phyloP scores from a whole-genome alignment of 306 rosid genomes.

The Neltuma alba region DNA sequence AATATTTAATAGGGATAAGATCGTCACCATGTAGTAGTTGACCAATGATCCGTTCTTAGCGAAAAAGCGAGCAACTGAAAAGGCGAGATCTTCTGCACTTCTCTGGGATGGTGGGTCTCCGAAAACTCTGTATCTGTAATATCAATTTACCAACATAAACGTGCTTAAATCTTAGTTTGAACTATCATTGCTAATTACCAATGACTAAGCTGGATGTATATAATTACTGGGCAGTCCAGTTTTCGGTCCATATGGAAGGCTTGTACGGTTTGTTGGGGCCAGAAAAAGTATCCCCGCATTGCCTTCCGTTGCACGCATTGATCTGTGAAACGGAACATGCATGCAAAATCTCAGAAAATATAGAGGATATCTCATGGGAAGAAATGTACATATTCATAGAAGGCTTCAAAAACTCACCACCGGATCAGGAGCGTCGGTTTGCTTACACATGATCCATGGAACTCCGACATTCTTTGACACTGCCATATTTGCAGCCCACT shows the following conservation, averaged over 20 bases:
- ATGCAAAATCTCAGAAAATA: neutral
- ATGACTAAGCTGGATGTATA: slow-evolving; percentile 18
- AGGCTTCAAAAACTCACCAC: slow-evolving; percentile 54
- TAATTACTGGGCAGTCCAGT: slow-evolving; percentile 98
- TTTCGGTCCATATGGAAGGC: slow-evolving; percentile 91
- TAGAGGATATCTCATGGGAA: neutral
- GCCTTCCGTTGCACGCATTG: slow-evolving; percentile 96
- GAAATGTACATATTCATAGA: neutral
- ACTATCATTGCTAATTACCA: neutral
- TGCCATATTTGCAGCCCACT: slow-evolving; percentile 90
- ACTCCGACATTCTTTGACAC: slow-evolving; percentile 51
- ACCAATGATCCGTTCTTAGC: slow-evolving; percentile 75
- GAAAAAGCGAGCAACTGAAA: slow-evolving; percentile 83
- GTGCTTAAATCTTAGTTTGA: slow-evolving; percentile 2
- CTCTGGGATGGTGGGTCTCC: slow-evolving; percentile 97
- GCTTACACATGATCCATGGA: slow-evolving; percentile 99
- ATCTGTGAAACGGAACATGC: slow-evolving; percentile 48
- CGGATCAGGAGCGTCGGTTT: slow-evolving; percentile 95
- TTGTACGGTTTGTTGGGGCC: slow-evolving; percentile 94
- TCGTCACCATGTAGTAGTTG: slow-evolving; percentile 91
- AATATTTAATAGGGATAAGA: neutral
- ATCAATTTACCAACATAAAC: slow-evolving; percentile 29
- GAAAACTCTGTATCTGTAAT: slow-evolving; percentile 74
- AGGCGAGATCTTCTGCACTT: slow-evolving; percentile 92
- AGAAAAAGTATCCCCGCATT: slow-evolving; percentile 86